phyloP scores from a whole-genome alignment of 805 yeast genomes.

The Cyberlindnera americana region DNA sequence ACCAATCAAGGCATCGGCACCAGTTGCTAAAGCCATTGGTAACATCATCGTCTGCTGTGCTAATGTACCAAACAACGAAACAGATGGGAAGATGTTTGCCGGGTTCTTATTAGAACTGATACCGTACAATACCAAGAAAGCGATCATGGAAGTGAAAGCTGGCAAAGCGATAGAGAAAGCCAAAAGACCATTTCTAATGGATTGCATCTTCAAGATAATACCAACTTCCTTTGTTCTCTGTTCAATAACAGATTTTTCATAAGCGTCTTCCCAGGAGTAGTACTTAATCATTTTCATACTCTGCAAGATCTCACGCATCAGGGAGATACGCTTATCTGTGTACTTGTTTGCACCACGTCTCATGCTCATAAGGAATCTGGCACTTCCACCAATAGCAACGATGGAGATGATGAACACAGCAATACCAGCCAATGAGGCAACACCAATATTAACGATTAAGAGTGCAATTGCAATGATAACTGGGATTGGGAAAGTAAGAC shows the following conservation, averaged over 20 bases:
- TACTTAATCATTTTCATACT: constrained; percentile 70
- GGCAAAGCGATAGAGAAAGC: constrained; percentile 51
- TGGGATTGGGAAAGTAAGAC: constrained; percentile 56
- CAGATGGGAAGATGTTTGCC: constrained; percentile 65
- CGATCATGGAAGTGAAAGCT: constrained; percentile 52
- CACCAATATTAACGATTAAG: constrained; percentile 65
- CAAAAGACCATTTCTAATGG: constrained; percentile 50
- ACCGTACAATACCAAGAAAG: constrained; percentile 42
- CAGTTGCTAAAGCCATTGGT: constrained; percentile 67
- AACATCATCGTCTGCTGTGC: constrained; percentile 61
- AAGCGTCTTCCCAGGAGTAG: constrained; percentile 86
- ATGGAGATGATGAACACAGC: constrained; percentile 50
- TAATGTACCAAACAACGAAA: constrained; percentile 62
- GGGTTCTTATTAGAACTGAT: constrained; percentile 41
- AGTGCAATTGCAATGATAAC: constrained; percentile 60
- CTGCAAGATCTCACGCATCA: constrained; percentile 58
- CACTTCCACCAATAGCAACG: constrained; percentile 37
- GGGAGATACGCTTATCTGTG: constrained; percentile 63
- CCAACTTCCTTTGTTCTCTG: constrained; percentile 57
- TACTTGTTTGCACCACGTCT: constrained; percentile 53
- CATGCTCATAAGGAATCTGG: constrained; percentile 46
- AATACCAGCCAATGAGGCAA: constrained; percentile 62
- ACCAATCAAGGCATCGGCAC: constrained; percentile 65
- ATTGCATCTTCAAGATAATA: constrained; percentile 54
- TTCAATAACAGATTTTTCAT: constrained; percentile 46